A percentile compares a stretch with the other conserved stretches of the same genome.
Conservation (phyloP, 805 yeast genomes). For the Saturnispora dispora region DNA sequence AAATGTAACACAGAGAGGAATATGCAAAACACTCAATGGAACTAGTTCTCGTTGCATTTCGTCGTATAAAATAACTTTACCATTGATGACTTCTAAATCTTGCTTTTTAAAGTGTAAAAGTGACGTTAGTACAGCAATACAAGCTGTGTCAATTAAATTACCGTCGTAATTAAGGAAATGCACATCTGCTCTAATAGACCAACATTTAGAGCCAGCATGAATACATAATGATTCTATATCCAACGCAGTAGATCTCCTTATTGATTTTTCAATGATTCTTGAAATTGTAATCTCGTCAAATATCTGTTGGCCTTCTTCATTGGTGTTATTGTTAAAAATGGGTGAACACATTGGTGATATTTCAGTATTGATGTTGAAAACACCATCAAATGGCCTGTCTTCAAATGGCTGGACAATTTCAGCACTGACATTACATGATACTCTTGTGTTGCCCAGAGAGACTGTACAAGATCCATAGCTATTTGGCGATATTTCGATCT, state of each 20-base stretch:
- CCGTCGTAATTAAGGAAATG: conserved; percentile 90
- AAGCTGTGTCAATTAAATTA: conserved; percentile 81
- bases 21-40: conserved; percentile 73
- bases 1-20: conserved; percentile 84
- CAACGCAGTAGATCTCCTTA: conserved; percentile 80
- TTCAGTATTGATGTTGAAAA: conserved; percentile 77
- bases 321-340: conserved; percentile 33
- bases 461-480: conserved; percentile 74
- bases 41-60: conserved; percentile 79
- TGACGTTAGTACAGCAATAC: conserved; percentile 84
- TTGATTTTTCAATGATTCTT: conserved; percentile 83
- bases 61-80: conserved; percentile 55
- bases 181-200: conserved; percentile 86
- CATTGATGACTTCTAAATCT: conserved; percentile 62
- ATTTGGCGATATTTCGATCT: conserved; percentile 39
- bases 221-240: conserved; percentile 89
- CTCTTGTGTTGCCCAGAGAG: conserved; percentile 62
- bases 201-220: conserved; percentile 81
- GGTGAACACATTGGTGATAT: conserved; percentile 86
- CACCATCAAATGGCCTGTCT: conserved; percentile 90
- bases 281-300: conserved; percentile 67
- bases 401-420: conserved; percentile 73
- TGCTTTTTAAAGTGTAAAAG: conserved; percentile 77
- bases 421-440: conserved; percentile 66
- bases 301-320: conserved; percentile 1